Evolutionary conservation across 257 asterid genomes (phyloP).

Genomic region (Jaltomata sinuosa): DNA sequence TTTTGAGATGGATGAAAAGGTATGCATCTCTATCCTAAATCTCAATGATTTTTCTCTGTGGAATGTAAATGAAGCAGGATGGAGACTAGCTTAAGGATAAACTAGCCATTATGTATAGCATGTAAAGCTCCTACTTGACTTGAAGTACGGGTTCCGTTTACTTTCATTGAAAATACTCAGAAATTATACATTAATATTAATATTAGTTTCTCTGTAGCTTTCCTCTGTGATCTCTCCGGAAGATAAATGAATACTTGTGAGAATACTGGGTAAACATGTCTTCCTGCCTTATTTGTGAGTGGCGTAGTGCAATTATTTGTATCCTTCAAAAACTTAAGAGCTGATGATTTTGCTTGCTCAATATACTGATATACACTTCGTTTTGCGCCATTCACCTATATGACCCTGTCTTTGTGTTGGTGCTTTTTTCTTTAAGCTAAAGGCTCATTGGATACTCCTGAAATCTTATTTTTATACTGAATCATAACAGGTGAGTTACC

Average conservation of each 20-base stretch:
- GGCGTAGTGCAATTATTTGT: not conserved
- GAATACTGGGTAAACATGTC: not conserved
- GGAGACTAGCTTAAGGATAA: not conserved
- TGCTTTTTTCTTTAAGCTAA: not conserved
- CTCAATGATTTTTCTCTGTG: not conserved
- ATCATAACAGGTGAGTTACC: not conserved
- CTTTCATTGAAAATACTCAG: not conserved
- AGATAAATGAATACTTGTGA: not conserved
- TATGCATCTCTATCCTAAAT: constrained; percentile 10
- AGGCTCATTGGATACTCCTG: not conserved
- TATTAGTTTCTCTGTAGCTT: not conserved
- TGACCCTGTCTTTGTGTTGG: not conserved
- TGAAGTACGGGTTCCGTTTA: not conserved
- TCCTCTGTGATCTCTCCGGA: not conserved
- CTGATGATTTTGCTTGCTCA: not conserved
- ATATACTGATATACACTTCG: not conserved
- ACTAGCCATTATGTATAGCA: not conserved
- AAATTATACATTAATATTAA: not conserved
- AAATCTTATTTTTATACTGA: not conserved
- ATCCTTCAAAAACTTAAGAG: not conserved
- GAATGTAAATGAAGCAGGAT: not conserved
- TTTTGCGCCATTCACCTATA: not conserved
- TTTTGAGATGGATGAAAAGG: constrained; percentile 80
- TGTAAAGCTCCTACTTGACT: not conserved
- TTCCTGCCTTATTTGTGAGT: not conserved